These are phyloP conservation scores for Penicillium desertorum DNA, from an alignment of 495 filamentous ascomycete genomes.

Conservation along the genomic window DNA sequence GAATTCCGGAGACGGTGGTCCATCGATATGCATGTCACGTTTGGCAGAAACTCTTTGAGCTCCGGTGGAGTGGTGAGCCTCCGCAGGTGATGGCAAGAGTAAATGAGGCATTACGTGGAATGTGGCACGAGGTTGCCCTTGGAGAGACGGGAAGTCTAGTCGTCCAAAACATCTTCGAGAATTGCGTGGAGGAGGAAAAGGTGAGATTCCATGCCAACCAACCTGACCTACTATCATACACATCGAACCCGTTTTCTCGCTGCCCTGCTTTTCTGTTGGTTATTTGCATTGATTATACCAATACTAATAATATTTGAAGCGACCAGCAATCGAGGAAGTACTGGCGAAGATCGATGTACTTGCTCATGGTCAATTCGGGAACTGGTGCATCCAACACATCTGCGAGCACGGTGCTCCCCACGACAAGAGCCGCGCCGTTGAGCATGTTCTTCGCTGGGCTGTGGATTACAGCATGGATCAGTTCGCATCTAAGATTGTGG, in stretches of 20 bases:
- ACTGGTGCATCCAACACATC: constrained; percentile 99
- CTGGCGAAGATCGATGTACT: constrained; percentile 91
- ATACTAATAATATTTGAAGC: constrained; percentile 56
- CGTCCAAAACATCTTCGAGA: constrained; percentile 99
- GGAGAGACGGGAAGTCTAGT: constrained; percentile 97
- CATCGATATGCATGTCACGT: constrained; percentile 98
- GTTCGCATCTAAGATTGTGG: constrained; percentile 97
- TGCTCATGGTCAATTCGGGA: constrained; percentile 97
- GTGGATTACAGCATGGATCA: constrained; percentile 99
- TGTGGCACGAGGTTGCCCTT: constrained; percentile 98
- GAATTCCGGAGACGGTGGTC: constrained; percentile 96
- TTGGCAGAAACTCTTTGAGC: constrained; percentile 99
- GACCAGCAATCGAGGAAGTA: constrained; percentile 95
- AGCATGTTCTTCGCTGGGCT: constrained; percentile 89
- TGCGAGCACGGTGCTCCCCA: constrained; percentile 93
- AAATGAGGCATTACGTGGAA: constrained; percentile 89
- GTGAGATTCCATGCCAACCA: constrained; percentile 44
- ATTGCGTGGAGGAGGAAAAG: constrained; percentile 98
- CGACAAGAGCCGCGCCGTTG: constrained; percentile 89
- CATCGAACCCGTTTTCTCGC: background rate
- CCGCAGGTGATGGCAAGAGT: constrained; percentile 99
- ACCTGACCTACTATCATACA: background rate
- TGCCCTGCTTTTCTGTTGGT: background rate
- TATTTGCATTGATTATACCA: constrained; percentile 6
- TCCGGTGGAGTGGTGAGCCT: constrained; percentile 90